Conservation (phyloP, 345 rosid species). For the Populus euphratica region DNA sequence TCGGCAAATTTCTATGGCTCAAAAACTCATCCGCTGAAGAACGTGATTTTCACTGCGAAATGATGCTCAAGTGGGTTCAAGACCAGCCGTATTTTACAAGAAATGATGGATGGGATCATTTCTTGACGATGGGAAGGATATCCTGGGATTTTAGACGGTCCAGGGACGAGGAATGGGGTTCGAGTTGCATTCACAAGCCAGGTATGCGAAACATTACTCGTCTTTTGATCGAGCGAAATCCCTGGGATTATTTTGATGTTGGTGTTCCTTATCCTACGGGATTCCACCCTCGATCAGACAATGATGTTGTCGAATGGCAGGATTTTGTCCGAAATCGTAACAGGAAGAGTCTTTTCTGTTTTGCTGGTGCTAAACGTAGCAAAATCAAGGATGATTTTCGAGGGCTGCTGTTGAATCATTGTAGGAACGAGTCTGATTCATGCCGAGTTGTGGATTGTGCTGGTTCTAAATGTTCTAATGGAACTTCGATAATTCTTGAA, state of each 20-base stretch:
- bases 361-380: conserved; percentile 80
- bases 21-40: conserved; percentile 46
- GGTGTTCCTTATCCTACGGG: conserved; percentile 96
- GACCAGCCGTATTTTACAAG: conserved; percentile 56
- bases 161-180: conserved; percentile 79
- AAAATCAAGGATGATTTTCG: conserved; percentile 68
- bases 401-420: conserved; percentile 57
- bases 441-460: conserved; percentile 68
- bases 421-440: conserved; percentile 44
- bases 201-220: conserved; percentile 95
- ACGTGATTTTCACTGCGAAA: conserved; percentile 70
- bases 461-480: conserved; percentile 60
- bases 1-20: conserved; percentile 70
- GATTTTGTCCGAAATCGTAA: conserved; percentile 53
- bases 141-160: conserved; percentile 96
- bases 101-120: conserved; percentile 95
- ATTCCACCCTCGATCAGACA: conserved; percentile 82
- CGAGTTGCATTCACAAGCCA: conserved; percentile 68
- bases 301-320: conserved; percentile 77
- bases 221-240: conserved; percentile 86
- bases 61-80: conserved; percentile 63
- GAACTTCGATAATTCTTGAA: conserved; percentile 66
- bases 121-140: conserved; percentile 88
- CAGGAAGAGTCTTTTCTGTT: conserved; percentile 70
- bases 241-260: conserved; percentile 96